Evolutionary conservation across 192 early-diverging fungal genomes (phyloP), one percentile per base, ranked within the genome.

Genomic region (Allomyces arbusculus): DNA sequence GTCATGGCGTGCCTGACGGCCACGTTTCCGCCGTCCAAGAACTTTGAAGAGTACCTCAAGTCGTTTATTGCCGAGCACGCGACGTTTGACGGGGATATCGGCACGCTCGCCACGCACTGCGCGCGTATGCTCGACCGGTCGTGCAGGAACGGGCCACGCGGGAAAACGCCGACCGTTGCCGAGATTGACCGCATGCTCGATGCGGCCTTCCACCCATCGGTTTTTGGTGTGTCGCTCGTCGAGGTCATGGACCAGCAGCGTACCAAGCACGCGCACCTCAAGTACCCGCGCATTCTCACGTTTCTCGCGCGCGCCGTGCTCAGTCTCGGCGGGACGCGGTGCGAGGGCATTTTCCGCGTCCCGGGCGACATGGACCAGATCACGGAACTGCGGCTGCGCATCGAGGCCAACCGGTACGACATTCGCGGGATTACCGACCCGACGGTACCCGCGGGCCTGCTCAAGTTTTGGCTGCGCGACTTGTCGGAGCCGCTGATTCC

Each of bases 341-440:
- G 91, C 14, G 93, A 98, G 73, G 95, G 95, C 33, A 93, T 98
- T 63, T 98, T 98, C 73, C 84, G 95, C 65, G 90, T 98, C 16
- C 91, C 95, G 23, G 95, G 91, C 23, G 91, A 95, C 73, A 84
- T 82, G 26, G 93, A 94, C 63, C 77, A 79, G 23, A 91, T 98
- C 11, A 83, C 89, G 23, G 87, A 82, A 65, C 68, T 92, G 75
- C 80, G 88, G 58, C 79, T 88, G 61, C 80, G 86, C 24, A 84
- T 97, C 62, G 94, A 97, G 68, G 83, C 87, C 12, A 89, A 86
- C 40, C 77, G 86, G 62, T 87, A 91, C 61, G 82, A 88, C 63
- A 65, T 87, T 23, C 63, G 73, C 43, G 83, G 79, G 4, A 82
- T 94, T n/a, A 78, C 77, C 23, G 92, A 98, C 69, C 91, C 95